These are phyloP conservation scores for Malus sieversii DNA, from an alignment of 306 rosid species.

Conservation along the genomic window DNA sequence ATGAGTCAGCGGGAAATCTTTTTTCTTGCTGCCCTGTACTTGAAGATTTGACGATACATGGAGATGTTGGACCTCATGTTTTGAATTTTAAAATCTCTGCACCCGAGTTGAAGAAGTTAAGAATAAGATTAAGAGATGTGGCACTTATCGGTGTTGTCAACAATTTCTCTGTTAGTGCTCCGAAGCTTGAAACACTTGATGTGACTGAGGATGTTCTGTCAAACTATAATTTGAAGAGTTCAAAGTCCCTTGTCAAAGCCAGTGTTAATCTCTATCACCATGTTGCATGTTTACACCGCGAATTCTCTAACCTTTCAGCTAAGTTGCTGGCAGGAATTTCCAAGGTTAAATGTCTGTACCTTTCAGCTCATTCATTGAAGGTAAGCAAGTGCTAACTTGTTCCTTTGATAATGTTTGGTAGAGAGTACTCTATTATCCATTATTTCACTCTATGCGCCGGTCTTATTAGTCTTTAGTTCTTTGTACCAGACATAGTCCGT, in stretches of 20 bases:
- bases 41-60: background rate
- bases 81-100: background rate
- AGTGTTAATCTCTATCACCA: background rate
- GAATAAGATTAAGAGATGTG: background rate
- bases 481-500: background rate
- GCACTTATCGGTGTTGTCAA: background rate
- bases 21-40: background rate
- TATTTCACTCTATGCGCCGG: too few species aligned
- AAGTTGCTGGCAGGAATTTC: background rate
- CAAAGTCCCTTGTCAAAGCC: background rate
- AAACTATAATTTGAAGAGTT: background rate
- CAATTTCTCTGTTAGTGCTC: background rate
- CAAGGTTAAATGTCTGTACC: background rate
- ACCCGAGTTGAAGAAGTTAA: background rate
- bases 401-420: background rate
- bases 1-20: background rate
- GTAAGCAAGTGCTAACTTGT: background rate
- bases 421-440: too few species aligned
- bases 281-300: background rate
- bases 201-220: background rate
- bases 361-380: background rate
- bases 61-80: background rate
- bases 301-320: background rate
- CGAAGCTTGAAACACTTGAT: constrained; percentile 2
- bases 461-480: background rate